These are phyloP conservation scores for Gossypium turneri DNA, from an alignment of 345 rosid genomes.

Conservation along the genomic window DNA sequence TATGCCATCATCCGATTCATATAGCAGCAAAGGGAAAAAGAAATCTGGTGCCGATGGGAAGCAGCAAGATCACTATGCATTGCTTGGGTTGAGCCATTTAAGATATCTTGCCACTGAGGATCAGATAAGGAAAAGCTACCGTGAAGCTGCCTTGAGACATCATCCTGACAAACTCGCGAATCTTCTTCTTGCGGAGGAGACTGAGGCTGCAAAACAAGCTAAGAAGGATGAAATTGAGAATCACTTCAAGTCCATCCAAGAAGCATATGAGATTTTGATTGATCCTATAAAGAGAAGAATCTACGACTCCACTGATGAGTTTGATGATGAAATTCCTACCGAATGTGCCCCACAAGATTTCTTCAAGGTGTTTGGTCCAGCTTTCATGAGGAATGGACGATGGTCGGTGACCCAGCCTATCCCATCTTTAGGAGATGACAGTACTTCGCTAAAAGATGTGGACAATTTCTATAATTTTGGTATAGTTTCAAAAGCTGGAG, in stretches of 20 bases:
- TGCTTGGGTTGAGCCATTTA: slow-evolving; percentile 84
- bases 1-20: slow-evolving; percentile 71
- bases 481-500: slow-evolving; percentile 95
- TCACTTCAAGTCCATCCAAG: slow-evolving; percentile 86
- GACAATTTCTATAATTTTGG: slow-evolving; percentile 87
- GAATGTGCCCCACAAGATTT: slow-evolving; percentile 88
- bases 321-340: slow-evolving; percentile 91
- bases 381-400: slow-evolving; percentile 92
- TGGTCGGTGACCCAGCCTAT: slow-evolving; percentile 87
- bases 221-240: slow-evolving; percentile 91
- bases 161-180: slow-evolving; percentile 95
- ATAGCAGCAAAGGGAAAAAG: slow-evolving; percentile 80
- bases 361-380: slow-evolving; percentile 95
- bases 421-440: slow-evolving; percentile 75
- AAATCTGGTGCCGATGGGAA: slow-evolving; percentile 62
- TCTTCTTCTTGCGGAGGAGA: slow-evolving; percentile 80
- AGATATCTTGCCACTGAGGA: slow-evolving; percentile 99
- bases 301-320: slow-evolving; percentile 92
- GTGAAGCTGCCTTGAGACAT: slow-evolving; percentile 89
- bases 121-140: slow-evolving; percentile 84
- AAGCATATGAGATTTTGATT: slow-evolving; percentile 83
- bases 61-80: slow-evolving; percentile 92
- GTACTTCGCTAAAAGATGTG: slow-evolving; percentile 59
- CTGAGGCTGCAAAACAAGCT: slow-evolving; percentile 85
- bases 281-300: slow-evolving; percentile 90